Evolutionary conservation across 495 filamentous ascomycete species (phyloP), one percentile per base, ranked within the genome.

Genomic region (Neurospora terricola): DNA sequence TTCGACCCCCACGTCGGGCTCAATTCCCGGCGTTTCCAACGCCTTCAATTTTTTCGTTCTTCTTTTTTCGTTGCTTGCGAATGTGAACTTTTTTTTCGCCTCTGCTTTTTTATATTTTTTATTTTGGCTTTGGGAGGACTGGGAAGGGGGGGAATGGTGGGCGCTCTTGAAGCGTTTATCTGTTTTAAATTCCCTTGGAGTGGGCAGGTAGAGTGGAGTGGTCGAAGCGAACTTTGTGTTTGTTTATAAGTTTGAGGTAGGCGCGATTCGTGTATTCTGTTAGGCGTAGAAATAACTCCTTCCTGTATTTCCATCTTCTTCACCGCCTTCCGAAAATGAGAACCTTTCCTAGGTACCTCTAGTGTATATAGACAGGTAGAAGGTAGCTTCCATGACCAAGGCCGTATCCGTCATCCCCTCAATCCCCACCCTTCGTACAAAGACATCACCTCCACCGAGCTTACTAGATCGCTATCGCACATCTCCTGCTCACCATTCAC

Each of bases 1-100:
- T 87, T 87, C 85, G 82, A 87, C 84, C 84, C 85, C 43, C 43
- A 48, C 43, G 43, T 48, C 43, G 43, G 43, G 43, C 43, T 48
- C 54, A 54, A 54, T 54, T 54, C 45, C 45, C 45, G 21, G 11
- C 21, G 21, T 54, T 10, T 2, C 0, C 54, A 30, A 12, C 54
- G 23, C 12, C 54, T 14, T 16, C 23, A 34, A 4, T 23, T 23
- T 48, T 54, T 54, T 54, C 3, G 3, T 21, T 62, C 27, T 62
- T 62, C 16, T 62, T 4, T 62, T 16, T 30, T 59, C 8, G n/a
- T 21, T 4, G n/a, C 9, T n/a, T 21, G 43, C n/a, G 43, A 42
- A 2, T 21, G n/a, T 21, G 43, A 11, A 21, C 3, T 10, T 2
- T 6, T 34, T 34, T 34, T 34, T 34, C 34, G 34, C 4, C 34